Percentiles rank a stretch among this genome's conserved stretches.
Conservation (phyloP, 2,329 filamentous ascomycete genomes). For the Fusarium verticillioides region DNA sequence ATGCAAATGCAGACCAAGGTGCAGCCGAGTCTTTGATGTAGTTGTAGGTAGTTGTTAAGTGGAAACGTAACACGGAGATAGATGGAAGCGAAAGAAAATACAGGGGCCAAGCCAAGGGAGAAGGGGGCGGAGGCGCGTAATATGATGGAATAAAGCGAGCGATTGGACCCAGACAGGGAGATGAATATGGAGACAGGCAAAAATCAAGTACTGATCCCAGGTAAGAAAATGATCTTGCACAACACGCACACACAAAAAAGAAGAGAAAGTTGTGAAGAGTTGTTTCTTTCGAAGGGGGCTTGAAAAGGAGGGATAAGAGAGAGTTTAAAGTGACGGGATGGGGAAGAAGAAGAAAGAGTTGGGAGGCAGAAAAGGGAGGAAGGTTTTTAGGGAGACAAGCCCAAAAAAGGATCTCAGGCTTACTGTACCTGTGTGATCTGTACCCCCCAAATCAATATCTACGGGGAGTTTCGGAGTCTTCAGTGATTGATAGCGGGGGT, state of each 20-base stretch:
- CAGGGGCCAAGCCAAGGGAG: constrained; percentile 32
- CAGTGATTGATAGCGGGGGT: constrained; percentile 20
- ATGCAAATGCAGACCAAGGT: constrained; percentile 19
- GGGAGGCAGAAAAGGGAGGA: constrained; percentile 18
- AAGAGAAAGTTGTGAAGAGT: background rate
- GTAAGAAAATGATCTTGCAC: background rate
- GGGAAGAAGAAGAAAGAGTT: background rate
- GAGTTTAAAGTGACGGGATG: background rate
- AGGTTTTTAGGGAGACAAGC: constrained; percentile 14
- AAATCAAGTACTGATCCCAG: background rate
- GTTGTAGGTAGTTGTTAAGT: constrained; percentile 37
- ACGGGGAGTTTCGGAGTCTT: constrained; percentile 22
- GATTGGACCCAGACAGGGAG: constrained; percentile 31
- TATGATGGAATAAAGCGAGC: constrained; percentile 30
- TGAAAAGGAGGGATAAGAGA: constrained; percentile 11
- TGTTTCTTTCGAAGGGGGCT: background rate
- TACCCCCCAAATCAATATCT: constrained; percentile 14
- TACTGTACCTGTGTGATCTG: constrained; percentile 20
- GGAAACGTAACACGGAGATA: constrained; percentile 35
- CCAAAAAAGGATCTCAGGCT: constrained; percentile 20
- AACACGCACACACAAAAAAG: background rate
- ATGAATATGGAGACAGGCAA: constrained; percentile 29
- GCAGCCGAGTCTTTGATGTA: constrained; percentile 21
- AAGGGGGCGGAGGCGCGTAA: constrained; percentile 32
- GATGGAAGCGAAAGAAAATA: constrained; percentile 41